These are phyloP conservation scores for Picea sitchensis DNA, from an alignment of 75 land plant species.

Conservation along the genomic window DNA sequence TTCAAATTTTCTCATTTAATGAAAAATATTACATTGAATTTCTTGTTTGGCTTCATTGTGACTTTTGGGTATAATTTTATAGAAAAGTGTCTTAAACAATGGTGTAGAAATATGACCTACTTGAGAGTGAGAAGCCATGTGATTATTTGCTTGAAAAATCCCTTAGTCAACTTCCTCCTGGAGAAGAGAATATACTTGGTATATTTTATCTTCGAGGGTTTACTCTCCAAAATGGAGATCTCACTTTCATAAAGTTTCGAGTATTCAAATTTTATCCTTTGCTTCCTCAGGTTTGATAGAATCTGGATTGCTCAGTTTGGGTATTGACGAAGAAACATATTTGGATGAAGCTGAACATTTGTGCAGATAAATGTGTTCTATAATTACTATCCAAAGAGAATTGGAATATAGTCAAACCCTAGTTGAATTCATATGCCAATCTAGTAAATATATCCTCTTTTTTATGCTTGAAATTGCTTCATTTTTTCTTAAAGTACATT, in stretches of 20 bases:
- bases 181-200: constrained; percentile 75
- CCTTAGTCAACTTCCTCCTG: constrained; percentile 70
- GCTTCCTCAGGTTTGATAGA: background rate
- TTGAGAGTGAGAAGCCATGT: constrained; percentile 79
- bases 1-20: background rate
- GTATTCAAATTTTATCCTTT: constrained; percentile 34
- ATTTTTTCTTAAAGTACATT: background rate
- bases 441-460: constrained; percentile 48
- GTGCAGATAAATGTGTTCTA: constrained; percentile 92
- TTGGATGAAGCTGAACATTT: constrained; percentile 2
- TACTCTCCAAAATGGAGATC: constrained; percentile 66
- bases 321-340: background rate
- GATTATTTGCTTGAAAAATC: constrained; percentile 86
- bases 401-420: constrained; percentile 77
- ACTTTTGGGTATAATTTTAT: background rate
- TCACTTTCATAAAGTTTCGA: constrained; percentile 76
- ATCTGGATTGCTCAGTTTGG: background rate
- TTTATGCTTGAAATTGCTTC: no score
- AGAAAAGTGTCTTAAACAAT: constrained; percentile 8
- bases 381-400: constrained; percentile 85
- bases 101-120: constrained; percentile 49
- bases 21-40: background rate
- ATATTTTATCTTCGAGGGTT: constrained; percentile 91
- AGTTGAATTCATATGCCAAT: constrained; percentile 79
- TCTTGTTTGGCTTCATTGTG: background rate